These are phyloP conservation scores for Cryptococcus amylolentus DNA, from an alignment of 1,284 basidiomycete genomes.

Conservation along the genomic window DNA sequence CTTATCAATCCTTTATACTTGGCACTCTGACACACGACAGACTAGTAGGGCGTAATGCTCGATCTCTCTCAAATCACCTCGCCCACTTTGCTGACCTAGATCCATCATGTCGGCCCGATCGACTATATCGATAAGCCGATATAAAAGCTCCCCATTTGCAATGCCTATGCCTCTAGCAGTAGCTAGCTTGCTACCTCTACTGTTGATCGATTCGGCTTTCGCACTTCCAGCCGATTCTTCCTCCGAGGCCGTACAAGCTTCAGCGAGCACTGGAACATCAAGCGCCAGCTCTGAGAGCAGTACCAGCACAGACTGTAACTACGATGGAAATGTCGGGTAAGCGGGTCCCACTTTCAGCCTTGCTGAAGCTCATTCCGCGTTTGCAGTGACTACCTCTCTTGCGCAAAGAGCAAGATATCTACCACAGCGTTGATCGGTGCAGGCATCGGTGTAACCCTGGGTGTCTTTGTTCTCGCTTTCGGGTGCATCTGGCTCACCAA, in stretches of 20 bases:
- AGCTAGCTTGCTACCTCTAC: background rate
- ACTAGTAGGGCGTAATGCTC: background rate
- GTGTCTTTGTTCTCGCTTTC: constrained; percentile 26
- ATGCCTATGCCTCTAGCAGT: background rate
- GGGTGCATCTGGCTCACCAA: constrained; percentile 23
- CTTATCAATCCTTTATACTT: too few relatives aligned
- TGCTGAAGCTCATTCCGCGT: background rate
- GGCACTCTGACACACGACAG: background rate
- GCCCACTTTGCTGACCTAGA: too few relatives aligned
- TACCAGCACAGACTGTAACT: background rate
- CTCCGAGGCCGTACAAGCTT: too few relatives aligned
- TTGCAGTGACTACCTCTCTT: constrained; percentile 25
- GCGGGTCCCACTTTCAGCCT: background rate
- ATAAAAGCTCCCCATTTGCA: background rate
- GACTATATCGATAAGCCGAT: too few relatives aligned
- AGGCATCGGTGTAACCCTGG: constrained; percentile 25
- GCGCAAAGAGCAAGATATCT: constrained; percentile 22
- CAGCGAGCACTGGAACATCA: background rate
- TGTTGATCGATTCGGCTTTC: background rate
- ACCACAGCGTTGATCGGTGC: constrained; percentile 27
- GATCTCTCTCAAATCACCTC: background rate
- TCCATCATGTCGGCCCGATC: too few relatives aligned
- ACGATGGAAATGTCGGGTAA: background rate
- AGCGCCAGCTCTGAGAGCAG: background rate
- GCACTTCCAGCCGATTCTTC: background rate